These are phyloP conservation scores for Penicillium sp. DNA, from an alignment of 2,329 filamentous ascomycete genomes.

Conservation along the genomic window DNA sequence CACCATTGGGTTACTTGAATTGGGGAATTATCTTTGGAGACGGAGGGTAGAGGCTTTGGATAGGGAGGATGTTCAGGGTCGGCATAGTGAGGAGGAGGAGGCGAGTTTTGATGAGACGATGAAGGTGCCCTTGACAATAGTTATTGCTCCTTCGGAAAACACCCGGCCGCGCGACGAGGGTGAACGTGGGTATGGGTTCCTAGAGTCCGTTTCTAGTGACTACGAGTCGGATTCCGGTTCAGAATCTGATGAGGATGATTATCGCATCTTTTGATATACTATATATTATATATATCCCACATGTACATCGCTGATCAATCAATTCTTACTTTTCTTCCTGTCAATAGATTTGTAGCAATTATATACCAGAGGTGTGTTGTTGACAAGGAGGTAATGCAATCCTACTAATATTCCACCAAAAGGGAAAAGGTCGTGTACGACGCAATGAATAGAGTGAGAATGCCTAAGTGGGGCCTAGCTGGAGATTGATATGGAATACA, in stretches of 20 bases:
- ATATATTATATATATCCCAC: background rate
- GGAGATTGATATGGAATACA: background rate
- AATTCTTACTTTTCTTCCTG: background rate
- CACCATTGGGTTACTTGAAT: constrained; percentile 18
- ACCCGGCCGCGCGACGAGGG: background rate
- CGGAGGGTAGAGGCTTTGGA: background rate
- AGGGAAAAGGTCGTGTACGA: background rate
- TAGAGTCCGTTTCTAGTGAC: background rate
- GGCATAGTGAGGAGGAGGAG: background rate
- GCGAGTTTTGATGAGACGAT: background rate
- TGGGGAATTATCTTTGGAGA: constrained; percentile 18
- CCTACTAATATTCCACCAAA: background rate
- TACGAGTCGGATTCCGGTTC: constrained; percentile 4
- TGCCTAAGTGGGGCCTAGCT: background rate
- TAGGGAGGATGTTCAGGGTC: background rate
- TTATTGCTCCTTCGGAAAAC: background rate
- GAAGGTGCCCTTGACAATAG: constrained; percentile 6
- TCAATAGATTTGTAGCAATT: background rate
- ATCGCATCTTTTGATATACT: constrained; percentile 7
- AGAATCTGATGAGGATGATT: constrained; percentile 11
- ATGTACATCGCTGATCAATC: background rate
- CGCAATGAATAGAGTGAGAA: background rate
- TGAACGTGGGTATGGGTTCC: background rate
- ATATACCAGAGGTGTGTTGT: background rate
- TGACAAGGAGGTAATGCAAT: background rate